Base-by-base conservation (phyloP, 345 rosid species). In the Abelmoschus esculentus region DNA sequence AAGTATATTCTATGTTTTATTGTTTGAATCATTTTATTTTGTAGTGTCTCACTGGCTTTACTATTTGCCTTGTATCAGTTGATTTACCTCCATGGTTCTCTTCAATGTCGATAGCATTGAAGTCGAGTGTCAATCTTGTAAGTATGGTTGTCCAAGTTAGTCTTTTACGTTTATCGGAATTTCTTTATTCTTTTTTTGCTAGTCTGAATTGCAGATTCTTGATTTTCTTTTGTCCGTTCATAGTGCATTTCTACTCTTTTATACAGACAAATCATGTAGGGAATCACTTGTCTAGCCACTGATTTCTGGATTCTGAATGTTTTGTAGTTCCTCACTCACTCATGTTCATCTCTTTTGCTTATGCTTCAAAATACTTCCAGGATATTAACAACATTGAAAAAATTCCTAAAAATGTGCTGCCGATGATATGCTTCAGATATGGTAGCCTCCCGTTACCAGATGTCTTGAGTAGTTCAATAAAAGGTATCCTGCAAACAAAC, bases 1-100 rank as follows among this genome's bases (percentile, higher is more conserved):
- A 32, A 22, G 38, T 54, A 34, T 19, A 56, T 69, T 26, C 61
- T 11, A 26, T 69, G 36, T 18, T 66, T 7, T 44, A 49, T 15
- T 9, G 4, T 7, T 49, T 66, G 0, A 69, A 26, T 58, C 18
- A 4, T 17, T 47, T 59, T 59, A 36, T 32, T 0, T 70, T 55
- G 54, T 1, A 61, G 57, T 42, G 26, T 40, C 50, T 77, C 54
- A 19, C 31, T 70, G 69, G 56, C 42, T 77, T 76, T 55, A 50
- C 29, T 69, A 44, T 47, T 70, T 79, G 54, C 31, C 18, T 70
- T 79, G 61, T 78, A 26, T 32, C 90, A 95, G 99, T 95, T 75
- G 97, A 91, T 76, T 85, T 95, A 79, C 98, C 98, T n/a, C 91
- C 82, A 65, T 95, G 91, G 96, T 95, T 95, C 87, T 87, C 98